Conservation (phyloP, 2,329 filamentous ascomycete species). For the Aspergillus alliaceus region DNA sequence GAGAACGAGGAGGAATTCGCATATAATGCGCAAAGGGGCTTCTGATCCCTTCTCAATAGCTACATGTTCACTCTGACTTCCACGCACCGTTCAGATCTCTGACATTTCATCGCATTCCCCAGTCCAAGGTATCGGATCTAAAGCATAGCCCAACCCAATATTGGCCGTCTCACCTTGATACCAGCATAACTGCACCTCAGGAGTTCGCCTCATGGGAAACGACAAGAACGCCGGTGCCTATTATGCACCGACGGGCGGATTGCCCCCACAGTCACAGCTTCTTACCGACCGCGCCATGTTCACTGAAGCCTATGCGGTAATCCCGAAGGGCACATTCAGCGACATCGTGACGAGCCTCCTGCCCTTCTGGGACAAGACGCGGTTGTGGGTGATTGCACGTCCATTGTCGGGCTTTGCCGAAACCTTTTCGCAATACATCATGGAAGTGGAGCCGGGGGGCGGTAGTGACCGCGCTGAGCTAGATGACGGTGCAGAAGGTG, state of each 20-base stretch:
- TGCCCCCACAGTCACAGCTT: slow-evolving; percentile 24
- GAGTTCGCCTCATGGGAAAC: too few species aligned
- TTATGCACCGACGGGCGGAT: slow-evolving; percentile 24
- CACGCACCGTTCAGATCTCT: too few species aligned
- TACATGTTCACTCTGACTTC: background rate
- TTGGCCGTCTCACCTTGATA: too few species aligned
- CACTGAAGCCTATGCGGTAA: slow-evolving; percentile 25
- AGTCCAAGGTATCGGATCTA: too few species aligned
- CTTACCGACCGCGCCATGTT: slow-evolving; percentile 29
- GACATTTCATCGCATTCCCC: background rate
- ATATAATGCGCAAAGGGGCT: background rate
- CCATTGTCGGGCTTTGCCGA: slow-evolving; percentile 26
- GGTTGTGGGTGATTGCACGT: slow-evolving; percentile 25
- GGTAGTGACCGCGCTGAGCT: slow-evolving; percentile 24
- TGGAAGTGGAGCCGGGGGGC: slow-evolving; percentile 25
- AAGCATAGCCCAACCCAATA: too few species aligned
- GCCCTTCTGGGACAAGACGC: slow-evolving; percentile 27
- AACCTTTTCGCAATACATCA: slow-evolving; percentile 29
- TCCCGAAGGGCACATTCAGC: slow-evolving; percentile 24
- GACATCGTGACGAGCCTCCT: slow-evolving; percentile 27
- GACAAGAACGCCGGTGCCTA: slow-evolving; percentile 36
- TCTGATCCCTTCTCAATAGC: background rate
- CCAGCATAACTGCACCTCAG: too few species aligned
- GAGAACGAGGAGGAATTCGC: background rate
- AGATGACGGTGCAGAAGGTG: slow-evolving; percentile 20